Percentiles rank a stretch among this genome's conserved stretches.
These are phyloP conservation scores for Hanseniaspora sp. DNA, from an alignment of 1,139 yeast genomes.

Conservation along the genomic window DNA sequence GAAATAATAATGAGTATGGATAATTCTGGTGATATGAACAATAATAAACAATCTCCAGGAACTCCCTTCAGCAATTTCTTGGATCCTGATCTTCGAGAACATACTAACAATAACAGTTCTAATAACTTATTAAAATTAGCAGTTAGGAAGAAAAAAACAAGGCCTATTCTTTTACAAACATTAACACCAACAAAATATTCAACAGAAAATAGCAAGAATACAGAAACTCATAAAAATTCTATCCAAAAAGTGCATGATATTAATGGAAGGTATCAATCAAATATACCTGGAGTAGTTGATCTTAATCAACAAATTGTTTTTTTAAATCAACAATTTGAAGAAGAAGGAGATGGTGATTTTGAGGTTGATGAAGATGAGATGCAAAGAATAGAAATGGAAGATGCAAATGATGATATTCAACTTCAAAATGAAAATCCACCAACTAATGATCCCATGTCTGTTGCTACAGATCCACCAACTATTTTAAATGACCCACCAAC, in stretches of 20 bases:
- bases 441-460: conserved; percentile 4
- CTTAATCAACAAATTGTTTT: conserved; percentile 10
- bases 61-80: background rate
- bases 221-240: no score
- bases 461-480: conserved; percentile 14
- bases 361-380: conserved; percentile 13
- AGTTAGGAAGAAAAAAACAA: conserved; percentile 4
- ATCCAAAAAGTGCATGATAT: background rate
- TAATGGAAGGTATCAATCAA: background rate
- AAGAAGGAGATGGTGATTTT: conserved; percentile 13
- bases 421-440: conserved; percentile 9
- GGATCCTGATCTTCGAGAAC: background rate
- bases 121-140: conserved; percentile 2
- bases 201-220: background rate
- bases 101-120: background rate
- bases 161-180: conserved; percentile 6
- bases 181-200: conserved; percentile 11
- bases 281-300: background rate
- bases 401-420: conserved; percentile 10
- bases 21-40: background rate
- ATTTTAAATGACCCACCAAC: background rate
- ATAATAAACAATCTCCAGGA: background rate
- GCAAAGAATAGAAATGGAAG: conserved; percentile 13
- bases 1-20: background rate
- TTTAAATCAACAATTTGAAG: conserved; percentile 11